Evolutionary conservation across 2,329 filamentous ascomycete species (phyloP).

Genomic region (Chrysoporthe austroafricana): DNA sequence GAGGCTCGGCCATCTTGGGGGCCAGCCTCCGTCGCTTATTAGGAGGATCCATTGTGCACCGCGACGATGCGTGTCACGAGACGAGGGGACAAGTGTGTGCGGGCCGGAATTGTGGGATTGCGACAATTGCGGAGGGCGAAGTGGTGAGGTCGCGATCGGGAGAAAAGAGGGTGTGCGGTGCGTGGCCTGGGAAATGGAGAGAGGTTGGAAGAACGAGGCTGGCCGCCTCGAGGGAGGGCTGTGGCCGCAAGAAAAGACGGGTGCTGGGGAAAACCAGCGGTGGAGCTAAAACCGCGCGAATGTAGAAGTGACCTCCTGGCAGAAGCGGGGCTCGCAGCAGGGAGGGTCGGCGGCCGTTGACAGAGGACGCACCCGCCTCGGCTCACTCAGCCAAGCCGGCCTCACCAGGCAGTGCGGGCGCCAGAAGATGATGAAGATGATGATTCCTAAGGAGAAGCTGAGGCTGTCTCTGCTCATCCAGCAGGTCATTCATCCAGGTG

Average conservation of each 20-base stretch:
- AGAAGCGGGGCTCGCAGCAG: slow-evolving; percentile 3
- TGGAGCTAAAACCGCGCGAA: not conserved
- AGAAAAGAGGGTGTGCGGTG: not conserved
- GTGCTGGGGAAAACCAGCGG: slow-evolving; percentile 2
- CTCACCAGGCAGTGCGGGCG: too few species aligned
- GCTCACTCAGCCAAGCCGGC: not conserved
- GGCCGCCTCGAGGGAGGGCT: slow-evolving; percentile 13
- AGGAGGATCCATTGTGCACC: slow-evolving; percentile 34
- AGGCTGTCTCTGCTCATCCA: too few species aligned
- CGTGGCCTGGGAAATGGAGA: not conserved
- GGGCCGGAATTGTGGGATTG: not conserved
- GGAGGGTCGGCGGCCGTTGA: not conserved
- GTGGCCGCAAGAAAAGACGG: slow-evolving; percentile 14
- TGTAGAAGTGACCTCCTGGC: not conserved
- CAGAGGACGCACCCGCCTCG: not conserved
- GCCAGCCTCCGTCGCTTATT: slow-evolving; percentile 37
- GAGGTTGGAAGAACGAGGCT: slow-evolving; percentile 14
- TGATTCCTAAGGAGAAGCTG: too few species aligned
- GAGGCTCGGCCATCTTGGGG: slow-evolving; percentile 35
- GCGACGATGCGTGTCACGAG: not conserved
- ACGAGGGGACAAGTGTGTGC: not conserved
- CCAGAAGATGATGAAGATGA: too few species aligned
- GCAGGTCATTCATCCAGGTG: too few species aligned
- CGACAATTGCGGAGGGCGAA: not conserved
- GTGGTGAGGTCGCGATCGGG: not conserved